Evolutionary conservation across 1,139 yeast species (phyloP), one percentile per base, ranked within the genome.

Genomic region (Yamadazyma conglobata): DNA sequence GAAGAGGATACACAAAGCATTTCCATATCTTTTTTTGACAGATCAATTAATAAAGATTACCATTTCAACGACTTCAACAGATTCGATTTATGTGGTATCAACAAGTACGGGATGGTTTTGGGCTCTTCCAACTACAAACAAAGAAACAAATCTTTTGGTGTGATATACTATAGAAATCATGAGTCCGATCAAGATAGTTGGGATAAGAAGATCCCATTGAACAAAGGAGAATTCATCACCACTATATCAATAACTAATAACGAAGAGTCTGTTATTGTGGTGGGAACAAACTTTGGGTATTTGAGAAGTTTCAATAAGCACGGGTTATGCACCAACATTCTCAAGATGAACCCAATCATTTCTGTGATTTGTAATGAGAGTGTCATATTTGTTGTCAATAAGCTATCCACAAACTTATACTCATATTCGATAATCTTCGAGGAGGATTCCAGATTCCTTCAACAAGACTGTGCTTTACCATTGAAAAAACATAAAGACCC

Each of bases 21-120:
- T 11, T 87, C 96, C 0, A 88, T 89, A 2, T 77, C 89, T 10
- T 91, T 91, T 49, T 88, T 87, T 48, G 96, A 91, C 51, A 66
- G 84, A 30, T 77, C 88, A 0, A 53, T 73, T n/a, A 83, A 80
- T 51, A 76, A 80, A 34, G 96, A 87, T 46, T 87, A 86, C 47
- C 93, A 87, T 56, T 89, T 91, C 58, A 81, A 80, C 28, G 98
- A 91, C 54, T 56, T 74, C 28, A 67, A 70, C 37, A 70, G 75
- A 11, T 86, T 69, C 53, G 95, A 87, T 52, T 60, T 86, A 32
- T 93, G 95, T 18, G 75, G 87, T 1, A 64, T 91, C 47, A 80
- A 80, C 33, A 69, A 68, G 19, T 67, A 66, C 4, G 95, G 93
- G 2, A 60, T 83, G 0, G 50, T 87, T 4, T 70, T 87, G 35